These are phyloP conservation scores for Curvularia eragrostidis DNA, from an alignment of 2,329 filamentous ascomycete species.

Conservation along the genomic window DNA sequence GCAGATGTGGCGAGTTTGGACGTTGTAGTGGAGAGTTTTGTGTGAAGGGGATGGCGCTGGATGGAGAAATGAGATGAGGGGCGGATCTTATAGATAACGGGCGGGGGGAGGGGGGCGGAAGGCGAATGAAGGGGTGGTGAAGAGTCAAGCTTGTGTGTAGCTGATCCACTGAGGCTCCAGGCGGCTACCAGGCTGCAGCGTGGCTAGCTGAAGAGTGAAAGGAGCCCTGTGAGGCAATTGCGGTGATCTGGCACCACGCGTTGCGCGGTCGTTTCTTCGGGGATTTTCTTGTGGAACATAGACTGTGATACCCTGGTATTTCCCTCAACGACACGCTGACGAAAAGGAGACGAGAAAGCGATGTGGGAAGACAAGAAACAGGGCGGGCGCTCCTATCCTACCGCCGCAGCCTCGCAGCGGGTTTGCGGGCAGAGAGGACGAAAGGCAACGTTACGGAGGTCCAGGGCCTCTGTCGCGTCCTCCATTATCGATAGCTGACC, in stretches of 20 bases:
- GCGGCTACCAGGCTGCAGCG: conserved; percentile 12
- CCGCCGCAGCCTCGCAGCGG: conserved; percentile 15
- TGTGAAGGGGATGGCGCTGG: too few relatives aligned
- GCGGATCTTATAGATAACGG: conserved; percentile 5
- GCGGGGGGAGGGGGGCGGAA: neutral
- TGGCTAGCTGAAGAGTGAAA: conserved; percentile 8
- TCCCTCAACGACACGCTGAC: neutral
- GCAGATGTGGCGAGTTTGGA: neutral
- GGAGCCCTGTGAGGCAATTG: conserved; percentile 13
- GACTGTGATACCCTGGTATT: neutral
- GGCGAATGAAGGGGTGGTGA: conserved; percentile 4
- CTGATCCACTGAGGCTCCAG: conserved; percentile 6
- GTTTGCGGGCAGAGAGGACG: conserved; percentile 4
- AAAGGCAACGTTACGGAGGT: conserved; percentile 6
- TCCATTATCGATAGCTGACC: conserved; percentile 25
- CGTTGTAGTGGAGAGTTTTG: neutral
- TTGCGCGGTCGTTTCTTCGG: conserved; percentile 8
- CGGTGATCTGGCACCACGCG: conserved; percentile 16
- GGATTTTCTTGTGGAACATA: neutral
- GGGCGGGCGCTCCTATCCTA: conserved; percentile 11
- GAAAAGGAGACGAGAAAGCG: neutral
- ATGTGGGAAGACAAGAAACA: neutral
- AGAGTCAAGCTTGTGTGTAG: conserved; percentile 3
- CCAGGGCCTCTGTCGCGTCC: conserved; percentile 11
- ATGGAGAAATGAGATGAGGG: conserved; percentile 4